Evolutionary conservation across 2,329 filamentous ascomycete genomes (phyloP).

Genomic region (Botrytis porri): DNA sequence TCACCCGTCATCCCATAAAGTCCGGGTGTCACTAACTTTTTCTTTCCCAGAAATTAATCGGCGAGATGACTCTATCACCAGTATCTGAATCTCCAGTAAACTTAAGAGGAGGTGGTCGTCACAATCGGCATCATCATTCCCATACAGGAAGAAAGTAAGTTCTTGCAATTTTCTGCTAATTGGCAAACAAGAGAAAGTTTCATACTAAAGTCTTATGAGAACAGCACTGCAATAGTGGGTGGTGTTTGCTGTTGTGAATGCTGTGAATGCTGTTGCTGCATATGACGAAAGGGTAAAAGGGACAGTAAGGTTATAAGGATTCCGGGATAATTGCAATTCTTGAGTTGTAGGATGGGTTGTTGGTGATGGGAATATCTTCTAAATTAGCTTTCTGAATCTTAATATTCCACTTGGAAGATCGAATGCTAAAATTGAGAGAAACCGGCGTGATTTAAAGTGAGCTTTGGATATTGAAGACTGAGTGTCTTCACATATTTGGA

Average conservation of each 20-base stretch:
- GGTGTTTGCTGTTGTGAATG: background rate
- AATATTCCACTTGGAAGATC: background rate
- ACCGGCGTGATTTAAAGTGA: background rate
- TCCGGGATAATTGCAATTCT: background rate
- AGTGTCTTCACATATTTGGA: background rate
- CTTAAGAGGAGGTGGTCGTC: background rate
- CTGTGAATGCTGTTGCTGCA: background rate
- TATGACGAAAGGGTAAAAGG: background rate
- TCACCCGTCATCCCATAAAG: background rate
- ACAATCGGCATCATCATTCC: background rate
- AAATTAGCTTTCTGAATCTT: too few species aligned
- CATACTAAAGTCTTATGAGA: background rate
- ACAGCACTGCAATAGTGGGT: constrained; percentile 1
- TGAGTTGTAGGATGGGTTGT: background rate
- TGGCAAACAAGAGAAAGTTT: background rate
- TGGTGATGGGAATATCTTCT: background rate
- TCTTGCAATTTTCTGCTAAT: background rate
- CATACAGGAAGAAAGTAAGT: background rate
- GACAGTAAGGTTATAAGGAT: background rate
- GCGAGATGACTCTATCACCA: background rate
- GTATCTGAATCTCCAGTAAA: background rate
- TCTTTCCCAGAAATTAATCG: background rate
- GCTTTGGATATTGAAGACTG: background rate
- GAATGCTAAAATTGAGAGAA: background rate
- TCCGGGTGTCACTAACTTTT: background rate